These are phyloP conservation scores for Saitoella complicata DNA, from an alignment of 805 yeast genomes.

Conservation along the genomic window DNA sequence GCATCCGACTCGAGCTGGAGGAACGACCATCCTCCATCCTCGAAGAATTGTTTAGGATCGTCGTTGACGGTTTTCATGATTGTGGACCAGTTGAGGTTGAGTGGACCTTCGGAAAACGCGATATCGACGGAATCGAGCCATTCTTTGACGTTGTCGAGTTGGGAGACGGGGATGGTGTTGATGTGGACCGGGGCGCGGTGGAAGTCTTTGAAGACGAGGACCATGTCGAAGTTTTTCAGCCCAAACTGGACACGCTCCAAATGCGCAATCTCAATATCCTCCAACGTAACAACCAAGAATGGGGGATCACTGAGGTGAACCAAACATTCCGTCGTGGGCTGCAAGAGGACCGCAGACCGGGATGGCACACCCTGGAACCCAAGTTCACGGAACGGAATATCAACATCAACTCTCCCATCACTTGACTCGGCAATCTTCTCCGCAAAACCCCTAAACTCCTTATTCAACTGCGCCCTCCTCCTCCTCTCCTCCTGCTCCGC, in stretches of 20 bases:
- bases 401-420: constrained; percentile 69
- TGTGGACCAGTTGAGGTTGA: constrained; percentile 87
- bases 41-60: constrained; percentile 87
- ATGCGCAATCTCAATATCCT: constrained; percentile 87
- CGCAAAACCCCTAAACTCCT: constrained; percentile 77
- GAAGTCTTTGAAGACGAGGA: constrained; percentile 90
- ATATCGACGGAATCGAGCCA: constrained; percentile 98
- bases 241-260: constrained; percentile 96
- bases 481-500: constrained; percentile 97
- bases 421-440: constrained; percentile 84
- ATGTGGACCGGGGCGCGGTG: constrained; percentile 75
- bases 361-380: constrained; percentile 97
- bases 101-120: constrained; percentile 85
- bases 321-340: constrained; percentile 94
- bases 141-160: constrained; percentile 78
- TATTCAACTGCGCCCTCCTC: constrained; percentile 76
- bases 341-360: constrained; percentile 81
- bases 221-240: constrained; percentile 86
- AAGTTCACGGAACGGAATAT: constrained; percentile 85
- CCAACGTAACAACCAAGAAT: constrained; percentile 75
- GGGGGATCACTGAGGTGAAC: constrained; percentile 92
- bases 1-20: constrained; percentile 76
- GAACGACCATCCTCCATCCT: constrained; percentile 93
- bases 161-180: constrained; percentile 86
- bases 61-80: constrained; percentile 87